Conservation (phyloP, 2,329 filamentous ascomycete species). For the Aspergillus sp. region DNA sequence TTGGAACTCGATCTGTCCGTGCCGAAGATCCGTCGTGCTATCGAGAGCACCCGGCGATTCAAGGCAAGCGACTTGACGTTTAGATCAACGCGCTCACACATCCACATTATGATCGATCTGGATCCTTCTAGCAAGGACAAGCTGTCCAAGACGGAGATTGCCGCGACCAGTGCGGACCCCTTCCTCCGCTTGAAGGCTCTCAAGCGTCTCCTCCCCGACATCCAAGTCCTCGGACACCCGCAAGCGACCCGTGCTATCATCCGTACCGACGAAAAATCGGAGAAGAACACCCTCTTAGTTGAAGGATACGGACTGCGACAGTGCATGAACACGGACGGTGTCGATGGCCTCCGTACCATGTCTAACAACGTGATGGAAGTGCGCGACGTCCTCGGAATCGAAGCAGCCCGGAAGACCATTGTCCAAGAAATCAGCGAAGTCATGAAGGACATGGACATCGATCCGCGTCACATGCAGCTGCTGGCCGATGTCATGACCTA, state of each 20-base stretch:
- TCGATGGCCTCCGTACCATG: conserved; percentile 71
- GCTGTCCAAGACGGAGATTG: conserved; percentile 44
- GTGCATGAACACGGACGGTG: conserved; percentile 92
- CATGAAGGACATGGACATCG: conserved; percentile 93
- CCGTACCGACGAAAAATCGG: conserved; percentile 69
- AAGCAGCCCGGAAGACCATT: conserved; percentile 87
- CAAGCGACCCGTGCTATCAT: conserved; percentile 86
- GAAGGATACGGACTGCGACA: conserved; percentile 88
- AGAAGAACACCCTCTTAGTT: conserved; percentile 74
- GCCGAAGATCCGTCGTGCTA: conserved; percentile 71
- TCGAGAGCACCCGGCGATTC: conserved; percentile 78
- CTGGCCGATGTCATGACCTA: conserved; percentile 98
- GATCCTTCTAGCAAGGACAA: conserved; percentile 33
- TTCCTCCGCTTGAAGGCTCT: conserved; percentile 73
- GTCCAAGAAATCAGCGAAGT: conserved; percentile 83
- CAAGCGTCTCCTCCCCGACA: conserved; percentile 74
- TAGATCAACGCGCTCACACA: conserved; percentile 50
- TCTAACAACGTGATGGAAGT: conserved; percentile 92
- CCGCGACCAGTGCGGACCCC: conserved; percentile 43
- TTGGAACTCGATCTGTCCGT: conserved; percentile 78
- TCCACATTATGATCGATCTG: conserved; percentile 70
- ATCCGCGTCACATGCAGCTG: conserved; percentile 96
- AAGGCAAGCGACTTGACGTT: conserved; percentile 65
- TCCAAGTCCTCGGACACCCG: conserved; percentile 88
- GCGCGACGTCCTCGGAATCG: conserved; percentile 84